These are phyloP conservation scores for Candida vartiovaarae DNA, from an alignment of 805 yeast genomes.

Conservation along the genomic window DNA sequence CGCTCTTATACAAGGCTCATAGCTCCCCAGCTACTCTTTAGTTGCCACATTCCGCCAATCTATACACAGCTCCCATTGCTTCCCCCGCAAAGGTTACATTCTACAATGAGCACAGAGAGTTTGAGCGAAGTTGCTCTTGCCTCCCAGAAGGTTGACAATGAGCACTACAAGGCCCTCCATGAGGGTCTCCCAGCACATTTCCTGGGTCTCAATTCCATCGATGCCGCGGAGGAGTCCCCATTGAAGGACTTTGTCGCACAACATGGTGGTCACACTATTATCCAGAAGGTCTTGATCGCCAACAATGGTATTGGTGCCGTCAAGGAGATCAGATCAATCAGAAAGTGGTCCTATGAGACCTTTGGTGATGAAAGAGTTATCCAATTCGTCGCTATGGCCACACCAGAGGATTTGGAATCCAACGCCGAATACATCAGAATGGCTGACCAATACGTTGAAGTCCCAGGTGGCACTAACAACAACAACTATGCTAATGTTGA, in stretches of 20 bases:
- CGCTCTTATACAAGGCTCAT: slow-evolving; percentile 1
- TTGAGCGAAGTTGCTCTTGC: slow-evolving; percentile 29
- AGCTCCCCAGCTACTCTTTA: neutral
- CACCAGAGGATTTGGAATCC: slow-evolving; percentile 97
- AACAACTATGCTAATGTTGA: slow-evolving; percentile 98
- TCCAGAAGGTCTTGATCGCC: slow-evolving; percentile 82
- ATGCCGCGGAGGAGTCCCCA: slow-evolving; percentile 65
- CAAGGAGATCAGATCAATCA: slow-evolving; percentile 91
- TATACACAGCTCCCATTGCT: neutral
- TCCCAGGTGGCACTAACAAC: slow-evolving; percentile 98
- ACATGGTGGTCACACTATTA: slow-evolving; percentile 93
- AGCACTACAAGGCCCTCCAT: slow-evolving; percentile 31
- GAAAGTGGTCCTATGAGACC: slow-evolving; percentile 99
- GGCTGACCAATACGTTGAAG: slow-evolving; percentile 98
- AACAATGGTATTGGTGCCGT: slow-evolving; percentile 99
- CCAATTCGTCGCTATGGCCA: slow-evolving; percentile 96
- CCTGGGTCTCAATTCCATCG: slow-evolving; percentile 73
- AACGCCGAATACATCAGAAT: slow-evolving; percentile 97
- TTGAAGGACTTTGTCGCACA: slow-evolving; percentile 79
- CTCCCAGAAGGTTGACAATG: slow-evolving; percentile 22
- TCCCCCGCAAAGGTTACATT: neutral
- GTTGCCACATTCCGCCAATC: neutral
- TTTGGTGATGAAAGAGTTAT: slow-evolving; percentile 93
- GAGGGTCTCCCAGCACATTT: slow-evolving; percentile 60
- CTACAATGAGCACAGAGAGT: slow-evolving; percentile 34